Evolutionary conservation across 306 rosid genomes (phyloP).

Genomic region (Prunus mira): DNA sequence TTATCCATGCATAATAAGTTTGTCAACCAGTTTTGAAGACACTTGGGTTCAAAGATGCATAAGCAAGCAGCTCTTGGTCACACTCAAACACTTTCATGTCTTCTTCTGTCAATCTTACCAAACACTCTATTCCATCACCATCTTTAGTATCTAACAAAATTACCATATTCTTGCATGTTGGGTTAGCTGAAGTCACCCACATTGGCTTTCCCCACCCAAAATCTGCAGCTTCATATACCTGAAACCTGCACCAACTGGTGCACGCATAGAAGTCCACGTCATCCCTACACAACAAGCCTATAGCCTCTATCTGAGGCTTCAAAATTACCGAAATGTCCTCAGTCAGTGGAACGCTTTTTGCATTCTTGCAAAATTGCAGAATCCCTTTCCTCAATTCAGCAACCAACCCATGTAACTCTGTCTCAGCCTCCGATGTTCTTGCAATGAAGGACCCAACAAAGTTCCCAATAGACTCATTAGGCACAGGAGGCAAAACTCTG

Average conservation of each 20-base stretch:
- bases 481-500: conserved; percentile 31
- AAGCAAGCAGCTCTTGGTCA: conserved; percentile 15
- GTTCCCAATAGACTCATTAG: conserved; percentile 31
- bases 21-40: background rate
- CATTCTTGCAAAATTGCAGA: conserved; percentile 7
- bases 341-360: background rate
- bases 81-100: conserved; percentile 17
- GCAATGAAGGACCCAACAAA: conserved; percentile 14
- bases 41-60: conserved; percentile 24
- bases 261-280: conserved; percentile 2
- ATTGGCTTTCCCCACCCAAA: conserved; percentile 40
- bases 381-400: conserved; percentile 24
- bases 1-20: background rate
- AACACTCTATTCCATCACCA: conserved; percentile 26
- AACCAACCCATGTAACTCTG: conserved; percentile 17
- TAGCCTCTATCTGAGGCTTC: background rate
- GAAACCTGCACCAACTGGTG: conserved; percentile 26
- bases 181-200: conserved; percentile 16
- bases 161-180: background rate
- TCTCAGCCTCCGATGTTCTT: background rate
- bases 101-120: conserved; percentile 17
- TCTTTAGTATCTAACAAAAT: conserved; percentile 16
- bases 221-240: conserved; percentile 16
- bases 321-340: background rate
- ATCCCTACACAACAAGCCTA: background rate